Percentiles rank a stretch among this genome's conserved stretches.
Evolutionary conservation across 2,329 filamentous ascomycete species (phyloP).

Genomic region (Calonectria honghensis): DNA sequence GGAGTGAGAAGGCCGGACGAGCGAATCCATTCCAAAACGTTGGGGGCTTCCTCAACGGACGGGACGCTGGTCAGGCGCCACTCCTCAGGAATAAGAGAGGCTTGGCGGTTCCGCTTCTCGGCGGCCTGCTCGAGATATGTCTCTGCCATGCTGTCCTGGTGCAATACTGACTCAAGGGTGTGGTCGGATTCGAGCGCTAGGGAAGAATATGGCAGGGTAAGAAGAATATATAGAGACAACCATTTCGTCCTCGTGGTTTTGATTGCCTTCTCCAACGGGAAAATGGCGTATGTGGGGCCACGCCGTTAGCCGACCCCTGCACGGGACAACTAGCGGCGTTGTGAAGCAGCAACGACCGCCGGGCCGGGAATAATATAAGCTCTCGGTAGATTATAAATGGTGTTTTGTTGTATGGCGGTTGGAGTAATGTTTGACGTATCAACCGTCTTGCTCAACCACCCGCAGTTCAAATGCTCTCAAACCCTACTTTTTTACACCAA

Average conservation of each 20-base stretch:
- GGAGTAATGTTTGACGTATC: neutral
- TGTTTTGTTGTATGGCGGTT: neutral
- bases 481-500: neutral
- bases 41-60: constrained; percentile 15
- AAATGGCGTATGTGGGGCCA: neutral
- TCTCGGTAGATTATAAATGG: neutral
- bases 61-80: constrained; percentile 31
- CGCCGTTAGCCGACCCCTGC: neutral
- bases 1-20: constrained; percentile 5
- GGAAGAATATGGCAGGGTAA: neutral
- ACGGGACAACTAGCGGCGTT: neutral
- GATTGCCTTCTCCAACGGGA: constrained; percentile 17
- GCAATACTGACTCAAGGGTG: neutral
- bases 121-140: constrained; percentile 22
- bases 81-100: constrained; percentile 26
- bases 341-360: neutral
- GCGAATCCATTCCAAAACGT: constrained; percentile 34
- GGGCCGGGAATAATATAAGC: constrained; percentile 1
- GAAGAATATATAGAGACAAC: constrained; percentile 5
- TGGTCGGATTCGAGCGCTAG: neutral
- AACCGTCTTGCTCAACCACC: neutral
- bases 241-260: neutral
- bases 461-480: neutral
- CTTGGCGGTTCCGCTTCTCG: constrained; percentile 29
- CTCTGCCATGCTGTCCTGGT: neutral